Percentiles rank a stretch among this genome's conserved stretches.
These are phyloP conservation scores for Pseudotsuga menziesii DNA, from an alignment of 75 land plant genomes.

Conservation along the genomic window DNA sequence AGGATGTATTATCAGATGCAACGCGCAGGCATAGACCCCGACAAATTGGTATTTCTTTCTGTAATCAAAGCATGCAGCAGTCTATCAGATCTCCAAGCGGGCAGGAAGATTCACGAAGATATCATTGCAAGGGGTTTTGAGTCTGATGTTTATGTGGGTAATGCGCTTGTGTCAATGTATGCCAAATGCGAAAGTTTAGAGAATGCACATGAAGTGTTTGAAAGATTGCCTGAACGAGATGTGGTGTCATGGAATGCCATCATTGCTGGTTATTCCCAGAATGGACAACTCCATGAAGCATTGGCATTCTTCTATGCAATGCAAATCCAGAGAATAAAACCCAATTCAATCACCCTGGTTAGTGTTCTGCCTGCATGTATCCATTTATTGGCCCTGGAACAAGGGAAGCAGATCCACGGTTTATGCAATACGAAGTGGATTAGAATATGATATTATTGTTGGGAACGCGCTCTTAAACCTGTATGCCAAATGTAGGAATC, in stretches of 20 bases:
- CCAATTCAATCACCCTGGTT: constrained; percentile 6
- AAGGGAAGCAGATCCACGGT: constrained; percentile 10
- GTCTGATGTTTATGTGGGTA: background rate
- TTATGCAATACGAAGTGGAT: background rate
- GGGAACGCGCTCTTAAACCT: constrained; percentile 17
- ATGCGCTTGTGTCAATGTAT: constrained; percentile 10
- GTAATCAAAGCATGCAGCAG: constrained; percentile 45
- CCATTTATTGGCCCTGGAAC: constrained; percentile 9
- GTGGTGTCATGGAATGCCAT: constrained; percentile 18
- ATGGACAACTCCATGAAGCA: constrained; percentile 9
- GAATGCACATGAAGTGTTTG: constrained; percentile 18
- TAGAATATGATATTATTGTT: background rate
- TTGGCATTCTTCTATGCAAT: constrained; percentile 16
- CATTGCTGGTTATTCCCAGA: constrained; percentile 6
- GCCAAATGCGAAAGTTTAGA: constrained; percentile 14
- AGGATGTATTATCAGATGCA: constrained; percentile 33
- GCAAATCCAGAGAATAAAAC: constrained; percentile 7
- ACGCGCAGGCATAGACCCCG: constrained; percentile 15
- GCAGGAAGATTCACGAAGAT: background rate
- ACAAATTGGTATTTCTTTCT: constrained; percentile 42
- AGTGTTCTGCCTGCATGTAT: constrained; percentile 12
- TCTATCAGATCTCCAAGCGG: constrained; percentile 2
- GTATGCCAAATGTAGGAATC: constrained; percentile 23
- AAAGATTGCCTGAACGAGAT: constrained; percentile 13
- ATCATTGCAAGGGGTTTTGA: background rate